Conservation (phyloP, 208 protist species). For the Leishmania arabica region DNA sequence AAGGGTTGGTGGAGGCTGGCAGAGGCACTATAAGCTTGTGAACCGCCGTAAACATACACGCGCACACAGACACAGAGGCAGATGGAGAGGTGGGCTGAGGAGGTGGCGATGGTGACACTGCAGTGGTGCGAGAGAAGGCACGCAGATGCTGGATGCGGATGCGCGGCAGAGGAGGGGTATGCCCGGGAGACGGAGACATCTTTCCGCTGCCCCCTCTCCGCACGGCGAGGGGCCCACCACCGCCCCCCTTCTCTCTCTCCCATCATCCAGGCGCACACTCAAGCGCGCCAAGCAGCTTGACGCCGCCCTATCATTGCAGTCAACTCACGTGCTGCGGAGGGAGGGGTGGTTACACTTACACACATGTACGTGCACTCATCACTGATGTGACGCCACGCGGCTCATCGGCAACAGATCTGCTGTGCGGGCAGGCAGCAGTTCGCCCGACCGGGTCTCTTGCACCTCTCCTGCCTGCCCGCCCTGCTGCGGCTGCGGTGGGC, state of each 20-base stretch:
- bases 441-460: too few relatives aligned
- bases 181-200: neutral
- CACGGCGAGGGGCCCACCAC: neutral
- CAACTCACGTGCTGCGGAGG: neutral
- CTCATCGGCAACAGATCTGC: neutral
- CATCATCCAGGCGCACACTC: neutral
- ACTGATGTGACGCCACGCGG: neutral
- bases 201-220: neutral
- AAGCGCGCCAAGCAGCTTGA: neutral
- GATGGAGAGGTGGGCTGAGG: neutral
- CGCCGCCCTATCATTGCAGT: neutral
- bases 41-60: conserved; percentile 6
- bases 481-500: neutral
- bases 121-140: neutral
- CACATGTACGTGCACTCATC: neutral
- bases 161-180: neutral
- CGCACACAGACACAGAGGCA: neutral
- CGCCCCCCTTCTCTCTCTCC: too few relatives aligned
- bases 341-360: neutral
- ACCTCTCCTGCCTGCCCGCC: too few relatives aligned
- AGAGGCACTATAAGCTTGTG: neutral
- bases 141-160: neutral
- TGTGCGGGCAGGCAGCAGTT: neutral
- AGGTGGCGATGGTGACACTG: neutral
- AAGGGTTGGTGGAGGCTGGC: neutral